Conservation (phyloP, 352 stramenopile genomes). For the Phytophthora crassamura region DNA sequence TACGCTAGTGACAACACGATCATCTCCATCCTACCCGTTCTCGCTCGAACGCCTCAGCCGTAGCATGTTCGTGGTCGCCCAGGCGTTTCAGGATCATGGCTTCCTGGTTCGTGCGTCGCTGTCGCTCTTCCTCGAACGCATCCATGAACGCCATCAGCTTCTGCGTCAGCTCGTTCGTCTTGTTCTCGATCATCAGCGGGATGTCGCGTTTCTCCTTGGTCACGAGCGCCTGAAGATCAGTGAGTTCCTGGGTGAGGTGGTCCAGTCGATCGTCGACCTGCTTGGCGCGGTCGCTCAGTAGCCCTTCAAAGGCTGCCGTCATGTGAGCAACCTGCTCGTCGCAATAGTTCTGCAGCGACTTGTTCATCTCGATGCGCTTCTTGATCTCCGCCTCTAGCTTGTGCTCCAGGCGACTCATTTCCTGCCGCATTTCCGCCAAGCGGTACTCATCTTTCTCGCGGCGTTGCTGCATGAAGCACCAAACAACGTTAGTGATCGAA, state of each 20-base stretch:
- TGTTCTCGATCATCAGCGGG: slow-evolving; percentile 88
- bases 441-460: slow-evolving; percentile 94
- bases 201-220: slow-evolving; percentile 90
- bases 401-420: slow-evolving; percentile 91
- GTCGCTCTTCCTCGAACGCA: slow-evolving; percentile 89
- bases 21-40: slow-evolving; percentile 46
- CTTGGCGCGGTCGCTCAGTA: slow-evolving; percentile 82
- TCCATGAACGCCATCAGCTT: slow-evolving; percentile 91
- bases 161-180: slow-evolving; percentile 89
- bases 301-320: slow-evolving; percentile 77
- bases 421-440: slow-evolving; percentile 92
- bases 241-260: slow-evolving; percentile 79
- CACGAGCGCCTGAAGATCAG: slow-evolving; percentile 81
- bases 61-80: slow-evolving; percentile 85
- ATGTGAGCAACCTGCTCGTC: slow-evolving; percentile 90
- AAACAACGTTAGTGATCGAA: not conserved
- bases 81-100: slow-evolving; percentile 93
- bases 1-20: too few relatives aligned
- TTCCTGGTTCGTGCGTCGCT: slow-evolving; percentile 82
- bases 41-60: slow-evolving; percentile 73
- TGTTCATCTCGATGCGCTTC: slow-evolving; percentile 95
- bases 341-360: slow-evolving; percentile 91
- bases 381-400: slow-evolving; percentile 94
- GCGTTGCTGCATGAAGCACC: slow-evolving; percentile 57
- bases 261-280: slow-evolving; percentile 79